Percentiles rank a stretch among this genome's conserved stretches.
phyloP scores from a whole-genome alignment of 495 filamentous ascomycete species.

The Cryomyces minteri region DNA sequence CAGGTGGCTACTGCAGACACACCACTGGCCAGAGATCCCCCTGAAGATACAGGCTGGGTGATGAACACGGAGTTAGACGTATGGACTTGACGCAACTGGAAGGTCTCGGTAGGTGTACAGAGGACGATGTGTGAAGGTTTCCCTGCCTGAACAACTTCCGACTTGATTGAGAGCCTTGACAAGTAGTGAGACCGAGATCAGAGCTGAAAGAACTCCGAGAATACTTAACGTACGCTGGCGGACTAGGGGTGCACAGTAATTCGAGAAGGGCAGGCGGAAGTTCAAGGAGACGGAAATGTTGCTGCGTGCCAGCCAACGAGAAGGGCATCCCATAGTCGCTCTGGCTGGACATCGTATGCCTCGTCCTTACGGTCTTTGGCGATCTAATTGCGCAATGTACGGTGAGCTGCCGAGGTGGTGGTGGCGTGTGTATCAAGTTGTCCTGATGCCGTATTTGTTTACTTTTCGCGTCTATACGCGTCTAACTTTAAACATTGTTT shows the following conservation, averaged over 20 bases:
- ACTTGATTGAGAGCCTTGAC: no score
- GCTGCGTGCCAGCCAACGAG: constrained; percentile 36
- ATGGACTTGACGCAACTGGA: constrained; percentile 71
- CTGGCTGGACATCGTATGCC: constrained; percentile 15
- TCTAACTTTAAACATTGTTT: no score
- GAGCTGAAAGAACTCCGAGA: constrained; percentile 36
- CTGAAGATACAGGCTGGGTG: constrained; percentile 27
- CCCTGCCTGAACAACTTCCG: no score
- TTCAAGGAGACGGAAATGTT: constrained; percentile 61
- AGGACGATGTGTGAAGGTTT: constrained; percentile 47
- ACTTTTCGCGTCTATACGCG: no score
- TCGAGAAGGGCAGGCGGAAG: constrained; percentile 56
- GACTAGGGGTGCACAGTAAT: constrained; percentile 24
- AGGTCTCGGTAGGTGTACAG: constrained; percentile 50
- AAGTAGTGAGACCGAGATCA: constrained; percentile 7
- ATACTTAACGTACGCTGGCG: constrained; percentile 11
- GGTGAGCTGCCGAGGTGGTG: no score
- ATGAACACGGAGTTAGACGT: constrained; percentile 77
- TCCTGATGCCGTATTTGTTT: no score
- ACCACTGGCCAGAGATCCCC: constrained; percentile 18
- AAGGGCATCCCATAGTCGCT: constrained; percentile 40
- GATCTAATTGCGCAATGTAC: no score
- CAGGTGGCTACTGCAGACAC: constrained; percentile 50
- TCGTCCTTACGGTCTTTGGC: no score
- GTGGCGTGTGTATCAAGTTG: no score